A percentile compares a stretch with the other conserved stretches of the same genome.
phyloP scores from a whole-genome alignment of 148 eudicot species.

The Arbutus unedo region DNA sequence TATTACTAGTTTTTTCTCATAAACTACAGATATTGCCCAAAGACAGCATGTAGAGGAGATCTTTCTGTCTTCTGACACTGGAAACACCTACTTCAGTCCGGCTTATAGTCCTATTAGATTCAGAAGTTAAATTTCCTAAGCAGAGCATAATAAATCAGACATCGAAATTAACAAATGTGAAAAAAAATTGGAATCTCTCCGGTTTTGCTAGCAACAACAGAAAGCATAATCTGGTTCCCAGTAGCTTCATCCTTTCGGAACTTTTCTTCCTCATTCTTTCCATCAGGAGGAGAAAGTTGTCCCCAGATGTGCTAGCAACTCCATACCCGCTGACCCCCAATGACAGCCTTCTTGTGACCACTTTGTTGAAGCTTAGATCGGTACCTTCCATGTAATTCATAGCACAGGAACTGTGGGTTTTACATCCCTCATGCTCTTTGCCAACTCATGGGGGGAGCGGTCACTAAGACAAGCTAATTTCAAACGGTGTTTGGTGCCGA shows the following conservation, averaged over 20 bases:
- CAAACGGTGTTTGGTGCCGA: not conserved
- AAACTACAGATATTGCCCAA: not conserved
- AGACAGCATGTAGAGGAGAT: not conserved
- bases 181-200: not conserved
- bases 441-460: not conserved
- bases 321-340: too few relatives aligned
- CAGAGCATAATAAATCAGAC: not conserved
- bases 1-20: not conserved
- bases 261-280: not conserved
- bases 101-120: not conserved
- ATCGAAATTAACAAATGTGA: not conserved
- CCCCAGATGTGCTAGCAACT: too few relatives aligned
- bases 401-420: not conserved
- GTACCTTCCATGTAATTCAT: not conserved
- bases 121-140: not conserved
- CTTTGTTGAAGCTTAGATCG: not conserved
- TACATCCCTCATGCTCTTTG: not conserved
- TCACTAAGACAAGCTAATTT: not conserved
- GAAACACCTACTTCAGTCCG: not conserved
- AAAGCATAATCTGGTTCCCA: not conserved
- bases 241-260: not conserved
- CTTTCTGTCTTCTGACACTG: not conserved
- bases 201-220: not conserved
- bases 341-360: not conserved
- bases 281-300: not conserved